These are phyloP conservation scores for Clarireedia homoeocarpa DNA, from an alignment of 2,329 filamentous ascomycete species.

Conservation along the genomic window DNA sequence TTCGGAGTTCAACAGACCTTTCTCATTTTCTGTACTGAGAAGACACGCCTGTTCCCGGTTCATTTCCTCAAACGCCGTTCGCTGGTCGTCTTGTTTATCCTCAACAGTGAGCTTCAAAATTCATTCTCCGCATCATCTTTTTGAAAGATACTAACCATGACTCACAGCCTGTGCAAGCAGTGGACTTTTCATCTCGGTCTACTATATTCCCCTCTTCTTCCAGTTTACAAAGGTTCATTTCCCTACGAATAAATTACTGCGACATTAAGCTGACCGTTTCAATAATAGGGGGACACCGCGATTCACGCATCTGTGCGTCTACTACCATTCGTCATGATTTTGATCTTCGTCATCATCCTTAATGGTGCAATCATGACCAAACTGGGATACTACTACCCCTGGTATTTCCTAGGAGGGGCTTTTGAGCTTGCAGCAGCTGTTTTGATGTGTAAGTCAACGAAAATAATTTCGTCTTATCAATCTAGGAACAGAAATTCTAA, in stretches of 20 bases:
- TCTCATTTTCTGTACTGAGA: constrained; percentile 13
- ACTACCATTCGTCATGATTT: constrained; percentile 16
- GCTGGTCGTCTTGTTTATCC: no score
- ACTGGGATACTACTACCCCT: constrained; percentile 31
- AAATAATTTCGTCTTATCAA: constrained; percentile 20
- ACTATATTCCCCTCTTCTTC: constrained; percentile 26
- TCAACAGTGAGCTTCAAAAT: constrained; percentile 12
- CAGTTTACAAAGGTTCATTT: constrained; percentile 34
- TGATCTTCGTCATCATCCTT: constrained; percentile 15
- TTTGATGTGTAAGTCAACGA: background rate
- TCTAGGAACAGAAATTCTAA: background rate
- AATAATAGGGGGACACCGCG: constrained; percentile 32
- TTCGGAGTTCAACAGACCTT: constrained; percentile 14
- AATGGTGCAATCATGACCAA: constrained; percentile 29
- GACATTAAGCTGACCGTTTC: background rate
- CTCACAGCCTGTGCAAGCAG: constrained; percentile 28
- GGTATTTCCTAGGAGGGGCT: constrained; percentile 24
- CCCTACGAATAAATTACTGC: background rate
- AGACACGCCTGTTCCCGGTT: constrained; percentile 13
- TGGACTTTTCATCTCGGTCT: constrained; percentile 33
- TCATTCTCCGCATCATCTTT: background rate
- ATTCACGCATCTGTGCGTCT: constrained; percentile 33
- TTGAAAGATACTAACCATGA: background rate
- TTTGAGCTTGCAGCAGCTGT: constrained; percentile 13
- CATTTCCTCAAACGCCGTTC: constrained; percentile 12